phyloP scores from a whole-genome alignment of 2,329 filamentous ascomycete genomes.

The Helicocarpus griseus region DNA sequence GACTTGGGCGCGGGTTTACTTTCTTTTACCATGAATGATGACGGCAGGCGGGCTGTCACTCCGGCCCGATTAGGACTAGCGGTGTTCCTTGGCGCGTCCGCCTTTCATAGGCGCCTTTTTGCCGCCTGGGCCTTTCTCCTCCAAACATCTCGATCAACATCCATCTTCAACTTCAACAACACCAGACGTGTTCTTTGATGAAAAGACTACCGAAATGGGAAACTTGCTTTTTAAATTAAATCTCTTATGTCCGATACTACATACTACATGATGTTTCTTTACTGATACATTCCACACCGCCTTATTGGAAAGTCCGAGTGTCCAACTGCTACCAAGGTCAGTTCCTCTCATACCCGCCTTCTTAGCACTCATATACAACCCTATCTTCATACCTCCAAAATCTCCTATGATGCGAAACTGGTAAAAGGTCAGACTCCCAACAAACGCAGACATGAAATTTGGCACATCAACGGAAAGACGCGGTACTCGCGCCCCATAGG shows the following conservation, averaged over 20 bases:
- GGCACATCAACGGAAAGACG: neutral
- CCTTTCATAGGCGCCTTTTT: neutral
- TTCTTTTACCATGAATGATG: neutral
- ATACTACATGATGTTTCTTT: too few relatives aligned
- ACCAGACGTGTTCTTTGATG: too few relatives aligned
- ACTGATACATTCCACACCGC: neutral
- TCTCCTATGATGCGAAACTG: constrained; percentile 36
- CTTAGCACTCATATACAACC: constrained; percentile 7
- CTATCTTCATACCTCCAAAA: neutral
- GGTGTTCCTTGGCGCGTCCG: neutral
- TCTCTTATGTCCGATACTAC: too few relatives aligned
- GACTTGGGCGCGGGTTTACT: neutral
- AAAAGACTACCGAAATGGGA: too few relatives aligned
- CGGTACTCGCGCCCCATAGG: neutral
- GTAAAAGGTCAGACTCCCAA: constrained; percentile 37
- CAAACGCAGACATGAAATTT: constrained; percentile 13
- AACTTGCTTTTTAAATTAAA: too few relatives aligned
- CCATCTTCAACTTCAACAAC: too few relatives aligned
- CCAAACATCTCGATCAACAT: too few relatives aligned
- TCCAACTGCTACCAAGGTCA: neutral
- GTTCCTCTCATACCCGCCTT: neutral
- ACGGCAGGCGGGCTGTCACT: neutral
- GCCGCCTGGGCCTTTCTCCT: too few relatives aligned
- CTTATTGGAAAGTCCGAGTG: too few relatives aligned
- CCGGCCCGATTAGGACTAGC: neutral